Evolutionary conservation across 805 yeast genomes (phyloP).

Genomic region (Diddensiella caesifluorescens): DNA sequence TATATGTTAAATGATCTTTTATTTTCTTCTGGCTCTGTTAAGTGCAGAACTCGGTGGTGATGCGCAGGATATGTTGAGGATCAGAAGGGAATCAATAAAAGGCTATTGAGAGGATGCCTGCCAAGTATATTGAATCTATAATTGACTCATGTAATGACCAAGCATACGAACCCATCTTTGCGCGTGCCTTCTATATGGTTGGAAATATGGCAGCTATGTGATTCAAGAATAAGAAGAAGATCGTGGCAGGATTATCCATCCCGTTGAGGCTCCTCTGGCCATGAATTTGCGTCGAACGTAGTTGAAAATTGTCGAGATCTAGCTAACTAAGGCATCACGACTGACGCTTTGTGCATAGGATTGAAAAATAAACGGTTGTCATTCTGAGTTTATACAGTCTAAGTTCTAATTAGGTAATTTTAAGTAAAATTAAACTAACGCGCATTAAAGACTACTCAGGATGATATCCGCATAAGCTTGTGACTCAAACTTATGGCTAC

Average conservation of each 20-base stretch:
- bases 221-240: conserved; percentile 72
- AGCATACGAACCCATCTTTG: conserved; percentile 89
- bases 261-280: conserved; percentile 70
- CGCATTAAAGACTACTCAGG: too few relatives aligned
- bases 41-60: too few relatives aligned
- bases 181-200: conserved; percentile 80
- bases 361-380: too few relatives aligned
- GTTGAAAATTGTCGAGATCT: conserved; percentile 97
- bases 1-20: too few relatives aligned
- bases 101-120: conserved; percentile 81
- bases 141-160: conserved; percentile 55
- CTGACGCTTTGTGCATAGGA: too few relatives aligned
- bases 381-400: too few relatives aligned
- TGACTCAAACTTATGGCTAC: too few relatives aligned
- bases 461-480: too few relatives aligned
- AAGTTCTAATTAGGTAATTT: too few relatives aligned
- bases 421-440: too few relatives aligned
- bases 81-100: conserved; percentile 97
- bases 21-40: too few relatives aligned
- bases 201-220: conserved; percentile 96
- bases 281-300: conserved; percentile 96
- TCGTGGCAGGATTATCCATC: conserved; percentile 54
- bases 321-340: too few relatives aligned
- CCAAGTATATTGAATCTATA: conserved; percentile 62
- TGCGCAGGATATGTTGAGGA: conserved; percentile 91